Evolutionary conservation across 1,284 basidiomycete genomes (phyloP).

Genomic region (Leccinum pseudoinsigne): DNA sequence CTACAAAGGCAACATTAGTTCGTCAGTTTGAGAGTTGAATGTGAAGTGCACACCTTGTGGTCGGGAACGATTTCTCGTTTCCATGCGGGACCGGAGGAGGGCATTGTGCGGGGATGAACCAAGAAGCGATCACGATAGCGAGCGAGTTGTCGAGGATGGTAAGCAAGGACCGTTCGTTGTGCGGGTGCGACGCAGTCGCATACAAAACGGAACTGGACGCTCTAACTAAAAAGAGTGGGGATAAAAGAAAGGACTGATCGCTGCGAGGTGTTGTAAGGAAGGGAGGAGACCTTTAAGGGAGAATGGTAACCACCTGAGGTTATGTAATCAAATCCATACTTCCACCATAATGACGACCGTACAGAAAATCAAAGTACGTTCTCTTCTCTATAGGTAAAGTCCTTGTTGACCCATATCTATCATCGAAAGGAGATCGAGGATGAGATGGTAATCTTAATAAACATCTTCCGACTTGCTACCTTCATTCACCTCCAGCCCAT

Average conservation of each 20-base stretch:
- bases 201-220: conserved; percentile 31
- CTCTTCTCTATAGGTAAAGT: conserved; percentile 18
- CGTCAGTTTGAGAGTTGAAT: not conserved
- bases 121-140: conserved; percentile 31
- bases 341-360: conserved; percentile 69
- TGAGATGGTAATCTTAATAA: conserved; percentile 76
- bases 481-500: conserved; percentile 21
- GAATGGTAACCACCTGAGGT: conserved; percentile 13
- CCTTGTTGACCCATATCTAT: conserved; percentile 15
- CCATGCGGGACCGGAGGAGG: conserved; percentile 70
- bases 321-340: conserved; percentile 20
- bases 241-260: conserved; percentile 20
- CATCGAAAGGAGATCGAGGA: conserved; percentile 82
- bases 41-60: conserved; percentile 75
- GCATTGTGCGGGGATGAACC: conserved; percentile 51
- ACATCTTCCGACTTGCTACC: conserved; percentile 12
- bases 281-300: not conserved
- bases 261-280: not conserved
- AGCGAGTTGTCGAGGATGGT: conserved; percentile 24
- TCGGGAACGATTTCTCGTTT: conserved; percentile 97
- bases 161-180: conserved; percentile 32
- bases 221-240: conserved; percentile 35
- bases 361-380: conserved; percentile 82
- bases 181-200: conserved; percentile 67
- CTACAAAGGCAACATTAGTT: conserved; percentile 42